phyloP scores from a whole-genome alignment of 2,329 filamentous ascomycete species.

The Geosmithia flava region DNA sequence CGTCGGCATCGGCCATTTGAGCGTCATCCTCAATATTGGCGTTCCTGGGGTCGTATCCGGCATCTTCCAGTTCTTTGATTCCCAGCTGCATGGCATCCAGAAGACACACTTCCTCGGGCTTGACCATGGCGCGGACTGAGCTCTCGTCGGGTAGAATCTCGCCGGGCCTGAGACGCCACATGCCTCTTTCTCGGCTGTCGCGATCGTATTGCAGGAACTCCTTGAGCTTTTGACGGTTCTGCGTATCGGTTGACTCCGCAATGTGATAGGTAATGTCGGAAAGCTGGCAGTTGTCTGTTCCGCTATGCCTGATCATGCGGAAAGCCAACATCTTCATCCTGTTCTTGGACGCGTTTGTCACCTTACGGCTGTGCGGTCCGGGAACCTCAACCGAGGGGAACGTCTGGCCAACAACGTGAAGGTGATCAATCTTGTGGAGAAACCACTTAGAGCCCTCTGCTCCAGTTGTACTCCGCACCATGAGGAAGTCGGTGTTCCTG shows the following conservation, averaged over 20 bases:
- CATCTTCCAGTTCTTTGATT: conserved; percentile 78
- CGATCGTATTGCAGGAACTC: conserved; percentile 92
- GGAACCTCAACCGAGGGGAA: conserved; percentile 89
- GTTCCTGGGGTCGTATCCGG: conserved; percentile 65
- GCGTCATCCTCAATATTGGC: conserved; percentile 51
- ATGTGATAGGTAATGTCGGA: conserved; percentile 87
- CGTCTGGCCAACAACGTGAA: conserved; percentile 85
- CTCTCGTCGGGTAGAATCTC: conserved; percentile 72
- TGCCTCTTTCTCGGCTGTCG: conserved; percentile 54
- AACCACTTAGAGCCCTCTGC: conserved; percentile 69
- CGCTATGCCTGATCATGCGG: conserved; percentile 70
- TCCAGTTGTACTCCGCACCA: conserved; percentile 72
- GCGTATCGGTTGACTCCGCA: conserved; percentile 83
- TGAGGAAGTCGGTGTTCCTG: conserved; percentile 71
- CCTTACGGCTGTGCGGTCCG: conserved; percentile 84
- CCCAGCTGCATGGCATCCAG: conserved; percentile 96
- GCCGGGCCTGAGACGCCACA: conserved; percentile 64
- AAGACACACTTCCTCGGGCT: conserved; percentile 87
- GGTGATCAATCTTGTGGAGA: conserved; percentile 78
- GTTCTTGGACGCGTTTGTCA: conserved; percentile 95
- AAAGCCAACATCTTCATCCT: conserved; percentile 93
- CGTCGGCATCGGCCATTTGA: conserved; percentile 51
- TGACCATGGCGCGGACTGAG: conserved; percentile 75
- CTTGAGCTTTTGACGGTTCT: conserved; percentile 93
- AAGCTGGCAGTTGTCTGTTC: conserved; percentile 56